phyloP scores from a whole-genome alignment of 164 flowering plant genomes.

The Vitis rupestris region DNA sequence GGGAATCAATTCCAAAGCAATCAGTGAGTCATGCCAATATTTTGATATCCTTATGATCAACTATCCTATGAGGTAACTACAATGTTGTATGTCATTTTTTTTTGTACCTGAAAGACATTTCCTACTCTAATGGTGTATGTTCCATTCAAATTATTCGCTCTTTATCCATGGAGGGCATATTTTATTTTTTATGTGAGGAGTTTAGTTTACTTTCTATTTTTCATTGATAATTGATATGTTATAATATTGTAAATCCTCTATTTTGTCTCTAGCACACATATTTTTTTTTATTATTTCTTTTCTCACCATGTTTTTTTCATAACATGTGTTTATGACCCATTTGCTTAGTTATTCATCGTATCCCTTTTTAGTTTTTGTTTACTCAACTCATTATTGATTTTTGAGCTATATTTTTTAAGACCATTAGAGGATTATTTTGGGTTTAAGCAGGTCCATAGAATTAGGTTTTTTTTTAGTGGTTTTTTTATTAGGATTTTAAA shows the following conservation, averaged over 20 bases:
- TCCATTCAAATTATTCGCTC: background rate
- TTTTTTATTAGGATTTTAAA: no score
- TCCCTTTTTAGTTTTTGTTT: no score
- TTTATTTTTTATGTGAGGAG: background rate
- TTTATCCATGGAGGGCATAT: background rate
- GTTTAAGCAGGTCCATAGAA: no score
- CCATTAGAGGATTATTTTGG: no score
- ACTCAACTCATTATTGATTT: no score
- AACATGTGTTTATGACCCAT: no score
- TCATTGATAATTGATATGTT: background rate
- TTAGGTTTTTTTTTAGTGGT: no score
- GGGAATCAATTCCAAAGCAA: constrained; percentile 67
- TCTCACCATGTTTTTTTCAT: no score
- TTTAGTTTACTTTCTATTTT: background rate
- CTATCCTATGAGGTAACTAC: constrained; percentile 70
- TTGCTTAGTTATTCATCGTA: no score
- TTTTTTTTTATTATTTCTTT: no score
- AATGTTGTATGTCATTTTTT: background rate
- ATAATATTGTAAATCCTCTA: background rate
- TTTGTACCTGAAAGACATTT: background rate
- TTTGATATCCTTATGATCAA: constrained; percentile 75
- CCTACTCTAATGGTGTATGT: background rate
- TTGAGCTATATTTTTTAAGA: no score
- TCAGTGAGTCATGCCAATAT: constrained; percentile 70
- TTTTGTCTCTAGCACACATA: no score